Conservation (phyloP, 345 rosid genomes). For the Eucalyptus leucophloia region DNA sequence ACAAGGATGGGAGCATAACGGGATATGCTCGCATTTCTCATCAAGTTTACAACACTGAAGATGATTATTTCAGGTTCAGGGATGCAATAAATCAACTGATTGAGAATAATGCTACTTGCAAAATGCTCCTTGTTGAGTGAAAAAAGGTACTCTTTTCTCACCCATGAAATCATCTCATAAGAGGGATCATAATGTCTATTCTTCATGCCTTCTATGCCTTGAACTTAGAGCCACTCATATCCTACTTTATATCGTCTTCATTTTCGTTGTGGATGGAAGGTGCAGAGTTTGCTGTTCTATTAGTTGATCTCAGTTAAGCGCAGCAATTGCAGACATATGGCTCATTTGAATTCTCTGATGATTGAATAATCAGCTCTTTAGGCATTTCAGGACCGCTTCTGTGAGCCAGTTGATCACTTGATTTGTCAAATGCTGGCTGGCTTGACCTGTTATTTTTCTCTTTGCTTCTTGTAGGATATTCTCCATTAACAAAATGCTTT, state of each 20-base stretch:
- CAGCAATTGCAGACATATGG: background rate
- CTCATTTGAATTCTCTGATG: background rate
- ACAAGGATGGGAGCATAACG: slow-evolving; percentile 33
- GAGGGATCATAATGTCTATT: background rate
- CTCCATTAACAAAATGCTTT: background rate
- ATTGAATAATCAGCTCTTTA: background rate
- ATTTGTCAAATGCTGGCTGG: background rate
- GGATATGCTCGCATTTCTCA: slow-evolving; percentile 82
- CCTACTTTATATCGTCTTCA: background rate
- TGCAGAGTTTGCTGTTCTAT: background rate
- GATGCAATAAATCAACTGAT: slow-evolving; percentile 52
- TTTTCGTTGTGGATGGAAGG: background rate
- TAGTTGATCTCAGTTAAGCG: background rate
- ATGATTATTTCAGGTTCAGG: slow-evolving; percentile 65
- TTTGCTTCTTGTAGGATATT: background rate
- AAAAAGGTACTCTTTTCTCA: background rate
- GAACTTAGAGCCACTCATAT: background rate
- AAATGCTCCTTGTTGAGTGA: background rate
- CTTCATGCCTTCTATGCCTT: background rate
- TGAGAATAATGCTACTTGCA: slow-evolving; percentile 40
- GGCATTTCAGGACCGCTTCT: background rate
- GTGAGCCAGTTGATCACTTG: background rate
- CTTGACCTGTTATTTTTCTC: background rate
- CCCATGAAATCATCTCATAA: background rate
- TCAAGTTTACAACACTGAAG: slow-evolving; percentile 75